phyloP scores from a whole-genome alignment of 306 rosid species.

The Rubus idaeus region DNA sequence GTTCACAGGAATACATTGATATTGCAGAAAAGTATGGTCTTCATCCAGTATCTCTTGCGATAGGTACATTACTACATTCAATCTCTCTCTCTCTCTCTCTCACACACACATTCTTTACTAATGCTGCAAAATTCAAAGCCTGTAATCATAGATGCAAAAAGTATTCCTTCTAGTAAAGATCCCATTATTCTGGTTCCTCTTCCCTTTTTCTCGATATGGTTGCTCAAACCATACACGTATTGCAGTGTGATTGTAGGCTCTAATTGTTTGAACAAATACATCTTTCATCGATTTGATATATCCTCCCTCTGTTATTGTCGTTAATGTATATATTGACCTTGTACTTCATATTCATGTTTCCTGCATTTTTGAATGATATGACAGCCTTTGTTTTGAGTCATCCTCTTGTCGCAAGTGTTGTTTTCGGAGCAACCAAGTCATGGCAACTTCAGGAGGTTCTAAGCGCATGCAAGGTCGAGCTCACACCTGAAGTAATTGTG shows the following conservation, averaged over 20 bases:
- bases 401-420: slow-evolving; percentile 79
- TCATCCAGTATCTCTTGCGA: slow-evolving; percentile 84
- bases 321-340: not conserved
- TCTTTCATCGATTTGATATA: not conserved
- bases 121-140: not conserved
- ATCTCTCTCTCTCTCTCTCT: not conserved
- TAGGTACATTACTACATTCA: slow-evolving; percentile 52
- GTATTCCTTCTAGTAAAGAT: not conserved
- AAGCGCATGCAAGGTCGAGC: slow-evolving; percentile 55
- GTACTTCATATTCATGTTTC: not conserved
- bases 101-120: not conserved
- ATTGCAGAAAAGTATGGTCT: slow-evolving; percentile 55
- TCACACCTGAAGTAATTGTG: slow-evolving; percentile 49
- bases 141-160: slow-evolving; percentile 1
- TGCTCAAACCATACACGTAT: not conserved
- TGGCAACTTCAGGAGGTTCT: slow-evolving; percentile 75
- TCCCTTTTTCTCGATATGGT: not conserved
- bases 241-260: not conserved
- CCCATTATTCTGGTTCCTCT: not conserved
- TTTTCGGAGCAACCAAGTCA: slow-evolving; percentile 81
- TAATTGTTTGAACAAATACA: not conserved
- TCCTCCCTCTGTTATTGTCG: not conserved
- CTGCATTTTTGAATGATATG: slow-evolving; percentile 12
- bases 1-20: slow-evolving; percentile 65
- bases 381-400: slow-evolving; percentile 90